phyloP scores from a whole-genome alignment of 257 asterid genomes.

The Cinchona pubescens region DNA sequence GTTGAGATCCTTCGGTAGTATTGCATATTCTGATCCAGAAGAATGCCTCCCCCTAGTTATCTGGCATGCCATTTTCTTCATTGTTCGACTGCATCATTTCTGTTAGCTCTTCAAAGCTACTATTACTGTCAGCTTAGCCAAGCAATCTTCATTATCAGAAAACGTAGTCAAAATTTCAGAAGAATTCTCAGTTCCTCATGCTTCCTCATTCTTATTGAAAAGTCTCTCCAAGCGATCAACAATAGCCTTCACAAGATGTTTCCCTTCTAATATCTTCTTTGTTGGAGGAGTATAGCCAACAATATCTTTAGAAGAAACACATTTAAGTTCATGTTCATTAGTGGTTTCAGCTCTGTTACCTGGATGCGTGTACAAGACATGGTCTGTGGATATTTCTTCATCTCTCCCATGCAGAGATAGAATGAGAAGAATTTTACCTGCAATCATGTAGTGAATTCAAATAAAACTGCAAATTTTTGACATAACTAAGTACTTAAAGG shows the following conservation, averaged over 20 bases:
- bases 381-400: constrained; percentile 35
- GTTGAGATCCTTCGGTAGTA: constrained; percentile 55
- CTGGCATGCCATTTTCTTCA: constrained; percentile 47
- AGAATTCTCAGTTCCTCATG: constrained; percentile 32
- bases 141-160: constrained; percentile 51
- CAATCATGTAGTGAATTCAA: constrained; percentile 10
- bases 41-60: constrained; percentile 68
- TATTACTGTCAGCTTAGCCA: constrained; percentile 32
- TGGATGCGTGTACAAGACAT: constrained; percentile 28
- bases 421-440: constrained; percentile 75
- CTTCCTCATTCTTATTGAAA: constrained; percentile 56
- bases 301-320: constrained; percentile 31
- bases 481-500: not conserved
- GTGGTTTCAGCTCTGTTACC: constrained; percentile 16
- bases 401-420: constrained; percentile 63
- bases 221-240: constrained; percentile 63
- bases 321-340: constrained; percentile 30
- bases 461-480: not conserved
- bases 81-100: constrained; percentile 42
- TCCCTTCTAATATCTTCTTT: constrained; percentile 50
- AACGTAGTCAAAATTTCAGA: constrained; percentile 41
- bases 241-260: constrained; percentile 60
- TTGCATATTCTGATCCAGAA: constrained; percentile 58
- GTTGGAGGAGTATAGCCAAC: constrained; percentile 25
- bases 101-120: constrained; percentile 50